A percentile compares a stretch with the other conserved stretches of the same genome.
Evolutionary conservation across 2,329 filamentous ascomycete genomes (phyloP).

Genomic region (Byssochlamys sp.): DNA sequence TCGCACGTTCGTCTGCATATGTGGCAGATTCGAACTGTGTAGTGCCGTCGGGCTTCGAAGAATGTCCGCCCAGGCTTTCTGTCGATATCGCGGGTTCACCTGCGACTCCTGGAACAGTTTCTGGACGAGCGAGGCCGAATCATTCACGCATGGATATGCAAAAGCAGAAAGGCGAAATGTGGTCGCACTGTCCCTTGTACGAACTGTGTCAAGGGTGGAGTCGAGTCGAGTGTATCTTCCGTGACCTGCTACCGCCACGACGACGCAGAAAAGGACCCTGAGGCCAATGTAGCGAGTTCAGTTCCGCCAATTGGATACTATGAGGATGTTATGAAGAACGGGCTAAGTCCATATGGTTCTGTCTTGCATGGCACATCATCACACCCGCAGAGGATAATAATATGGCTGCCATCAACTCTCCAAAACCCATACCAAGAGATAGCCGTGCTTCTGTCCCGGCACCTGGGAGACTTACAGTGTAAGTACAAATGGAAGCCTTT

Average conservation of each 20-base stretch:
- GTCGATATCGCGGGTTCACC: background rate
- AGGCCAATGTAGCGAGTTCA: background rate
- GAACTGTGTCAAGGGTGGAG: constrained; percentile 5
- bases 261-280: constrained; percentile 6
- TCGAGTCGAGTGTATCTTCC: constrained; percentile 6
- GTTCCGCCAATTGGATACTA: constrained; percentile 5
- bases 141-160: constrained; percentile 7
- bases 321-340: constrained; percentile 4
- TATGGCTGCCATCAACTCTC: background rate
- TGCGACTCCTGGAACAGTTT: background rate
- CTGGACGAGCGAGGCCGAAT: background rate
- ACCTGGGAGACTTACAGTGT: constrained; percentile 5
- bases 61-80: background rate
- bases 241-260: constrained; percentile 5
- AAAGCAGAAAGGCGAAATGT: constrained; percentile 8
- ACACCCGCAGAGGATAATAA: background rate
- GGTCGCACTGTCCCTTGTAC: constrained; percentile 5
- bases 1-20: background rate
- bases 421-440: background rate
- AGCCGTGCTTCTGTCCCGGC: background rate
- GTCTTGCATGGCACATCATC: background rate
- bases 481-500: constrained; percentile 4
- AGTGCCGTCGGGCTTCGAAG: background rate
- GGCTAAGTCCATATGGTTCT: background rate
- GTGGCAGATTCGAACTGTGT: background rate